Conservation (phyloP, 2,329 filamentous ascomycete species). For the Myriangium duriaei region DNA sequence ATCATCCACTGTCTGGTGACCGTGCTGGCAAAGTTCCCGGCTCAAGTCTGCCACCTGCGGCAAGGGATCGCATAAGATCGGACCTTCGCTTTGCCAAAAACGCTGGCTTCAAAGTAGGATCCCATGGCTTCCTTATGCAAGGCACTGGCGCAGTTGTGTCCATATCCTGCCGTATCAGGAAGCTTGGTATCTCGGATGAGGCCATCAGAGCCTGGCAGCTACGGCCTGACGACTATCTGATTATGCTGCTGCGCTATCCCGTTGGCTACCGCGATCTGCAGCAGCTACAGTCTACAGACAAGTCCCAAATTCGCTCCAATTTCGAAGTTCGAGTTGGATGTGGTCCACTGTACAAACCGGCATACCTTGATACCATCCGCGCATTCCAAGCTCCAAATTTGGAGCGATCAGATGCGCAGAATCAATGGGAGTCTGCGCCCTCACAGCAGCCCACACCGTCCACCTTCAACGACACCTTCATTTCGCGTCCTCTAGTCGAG, state of each 20-base stretch:
- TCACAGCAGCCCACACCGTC: neutral
- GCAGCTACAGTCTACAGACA: slow-evolving; percentile 34
- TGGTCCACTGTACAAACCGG: slow-evolving; percentile 61
- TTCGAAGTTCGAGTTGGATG: slow-evolving; percentile 58
- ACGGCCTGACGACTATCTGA: slow-evolving; percentile 52
- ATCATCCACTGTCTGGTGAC: too few relatives aligned
- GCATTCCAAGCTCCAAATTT: slow-evolving; percentile 35
- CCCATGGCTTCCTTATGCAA: slow-evolving; percentile 40
- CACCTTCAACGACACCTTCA: slow-evolving; percentile 47
- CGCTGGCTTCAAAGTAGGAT: slow-evolving; percentile 59
- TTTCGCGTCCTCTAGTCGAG: slow-evolving; percentile 58
- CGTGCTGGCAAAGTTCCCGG: too few relatives aligned
- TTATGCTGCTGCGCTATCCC: slow-evolving; percentile 56
- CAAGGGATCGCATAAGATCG: slow-evolving; percentile 18
- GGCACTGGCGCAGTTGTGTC: slow-evolving; percentile 44
- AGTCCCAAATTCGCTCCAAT: slow-evolving; percentile 22
- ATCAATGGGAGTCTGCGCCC: slow-evolving; percentile 10
- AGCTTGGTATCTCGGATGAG: slow-evolving; percentile 61
- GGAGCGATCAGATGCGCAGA: slow-evolving; percentile 12
- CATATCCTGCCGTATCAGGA: slow-evolving; percentile 55
- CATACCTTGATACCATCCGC: slow-evolving; percentile 38
- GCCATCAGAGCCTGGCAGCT: slow-evolving; percentile 69
- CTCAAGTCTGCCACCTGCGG: too few relatives aligned
- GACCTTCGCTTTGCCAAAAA: slow-evolving; percentile 51
- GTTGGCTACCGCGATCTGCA: slow-evolving; percentile 50